phyloP scores from a whole-genome alignment of 2,329 filamentous ascomycete genomes.

The Penicillium palitans region DNA sequence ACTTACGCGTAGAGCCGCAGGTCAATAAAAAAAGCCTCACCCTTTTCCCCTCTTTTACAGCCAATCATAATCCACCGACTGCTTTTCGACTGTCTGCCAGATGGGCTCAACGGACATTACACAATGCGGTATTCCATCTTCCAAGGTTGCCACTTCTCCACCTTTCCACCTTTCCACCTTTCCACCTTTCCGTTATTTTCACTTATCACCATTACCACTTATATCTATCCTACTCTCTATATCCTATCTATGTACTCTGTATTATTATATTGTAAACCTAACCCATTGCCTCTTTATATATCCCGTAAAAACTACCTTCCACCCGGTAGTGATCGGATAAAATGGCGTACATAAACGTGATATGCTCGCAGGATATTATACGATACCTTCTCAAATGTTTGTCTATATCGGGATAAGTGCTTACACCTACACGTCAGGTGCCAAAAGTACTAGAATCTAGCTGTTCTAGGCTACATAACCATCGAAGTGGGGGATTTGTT shows the following conservation, averaged over 20 bases:
- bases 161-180: too few species aligned
- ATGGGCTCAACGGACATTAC: constrained; percentile 1
- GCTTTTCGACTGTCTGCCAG: neutral
- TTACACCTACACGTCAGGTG: constrained; percentile 11
- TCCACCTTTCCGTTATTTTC: too few species aligned
- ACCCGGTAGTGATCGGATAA: neutral
- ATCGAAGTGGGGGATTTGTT: neutral
- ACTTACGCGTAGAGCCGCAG: constrained; percentile 16
- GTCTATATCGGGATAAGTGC: constrained; percentile 9
- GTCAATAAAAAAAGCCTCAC: constrained; percentile 6
- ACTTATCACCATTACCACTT: too few species aligned
- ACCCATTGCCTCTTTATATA: neutral
- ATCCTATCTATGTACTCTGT: too few species aligned
- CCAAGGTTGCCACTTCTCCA: neutral
- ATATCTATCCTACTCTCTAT: too few species aligned
- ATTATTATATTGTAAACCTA: too few species aligned
- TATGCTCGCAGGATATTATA: constrained; percentile 3
- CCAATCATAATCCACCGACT: neutral
- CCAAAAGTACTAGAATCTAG: constrained; percentile 1
- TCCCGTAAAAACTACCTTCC: neutral
- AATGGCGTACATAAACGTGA: constrained; percentile 7
- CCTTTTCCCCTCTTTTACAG: neutral
- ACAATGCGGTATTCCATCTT: neutral
- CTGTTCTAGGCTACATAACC: neutral
- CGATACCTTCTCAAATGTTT: neutral